These are phyloP conservation scores for Eucalyptus polyanthemos DNA, from an alignment of 345 rosid genomes.

Conservation along the genomic window DNA sequence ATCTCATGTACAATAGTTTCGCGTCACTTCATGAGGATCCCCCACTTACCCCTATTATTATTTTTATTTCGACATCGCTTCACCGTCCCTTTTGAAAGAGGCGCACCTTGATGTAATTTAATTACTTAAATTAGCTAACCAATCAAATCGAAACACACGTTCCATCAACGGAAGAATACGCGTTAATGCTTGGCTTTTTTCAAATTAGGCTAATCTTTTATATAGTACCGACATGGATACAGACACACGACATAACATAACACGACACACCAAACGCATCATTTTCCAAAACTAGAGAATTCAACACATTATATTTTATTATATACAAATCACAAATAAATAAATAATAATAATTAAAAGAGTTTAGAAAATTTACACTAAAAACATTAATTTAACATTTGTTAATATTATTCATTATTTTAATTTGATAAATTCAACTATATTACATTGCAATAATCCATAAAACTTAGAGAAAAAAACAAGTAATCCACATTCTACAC, in stretches of 20 bases:
- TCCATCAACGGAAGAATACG: neutral
- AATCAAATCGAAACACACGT: neutral
- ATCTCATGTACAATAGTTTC: neutral
- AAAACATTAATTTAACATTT: no score
- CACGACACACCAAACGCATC: no score
- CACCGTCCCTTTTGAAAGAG: neutral
- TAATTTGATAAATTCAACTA: no score
- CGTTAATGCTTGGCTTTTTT: neutral
- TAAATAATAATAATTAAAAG: no score
- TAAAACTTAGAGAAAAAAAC: no score
- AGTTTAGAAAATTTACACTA: no score
- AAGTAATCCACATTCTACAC: no score
- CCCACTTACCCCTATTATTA: neutral
- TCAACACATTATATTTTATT: accelerated
- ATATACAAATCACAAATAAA: no score
- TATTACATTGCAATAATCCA: no score
- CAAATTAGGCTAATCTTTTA: neutral
- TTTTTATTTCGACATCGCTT: neutral
- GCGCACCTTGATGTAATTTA: neutral
- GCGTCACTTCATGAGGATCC: neutral
- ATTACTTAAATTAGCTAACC: neutral
- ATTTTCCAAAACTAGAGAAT: accelerated
- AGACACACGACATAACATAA: no score
- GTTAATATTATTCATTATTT: no score
- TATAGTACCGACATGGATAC: accelerated